Evolutionary conservation across 2,329 filamentous ascomycete genomes (phyloP), one percentile per base, ranked within the genome.

Genomic region (Thermoascus crustaceus): DNA sequence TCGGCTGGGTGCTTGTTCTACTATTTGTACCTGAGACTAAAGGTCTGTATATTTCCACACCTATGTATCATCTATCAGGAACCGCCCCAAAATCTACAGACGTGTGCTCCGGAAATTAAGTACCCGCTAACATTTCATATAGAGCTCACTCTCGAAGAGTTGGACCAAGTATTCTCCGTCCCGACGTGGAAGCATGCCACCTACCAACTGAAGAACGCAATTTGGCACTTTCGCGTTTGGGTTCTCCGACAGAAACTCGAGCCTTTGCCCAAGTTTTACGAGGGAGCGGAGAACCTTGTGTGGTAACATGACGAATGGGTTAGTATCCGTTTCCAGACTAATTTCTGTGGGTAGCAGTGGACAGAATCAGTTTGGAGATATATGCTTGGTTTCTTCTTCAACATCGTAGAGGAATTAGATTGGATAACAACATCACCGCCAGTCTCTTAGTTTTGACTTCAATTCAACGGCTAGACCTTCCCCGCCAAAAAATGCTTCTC

Each of bases 111-210:
- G n/a, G n/a, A n/a, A n/a, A n/a, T n/a, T n/a, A n/a, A n/a, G n/a
- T n/a, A n/a, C n/a, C 17, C 31, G 29, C 44, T 53, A 30, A 54
- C 25, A 9, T 10, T n/a, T 23, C 23, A 10, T 21, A 14, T 38
- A 58, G 57, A 51, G 32, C 50, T 64, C 7, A 67, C 63, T 2
- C 49, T 67, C 3, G 64, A 67, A 39, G 64, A 68, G 44, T 48
- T 72, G 24, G 69, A 73, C 34, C 66, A 73, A 42, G 68, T 75
- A 20, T 75, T 75, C 52, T 62, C 60, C 6, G 69, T 75, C 0
- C 62, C 71, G 0, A 72, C 67, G 2, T 51, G 57, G 18, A 59
- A 61, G 26, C 63, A 67, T 38, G 62, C 62, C 10, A 47, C 49
- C 3, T 65, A 63, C 30, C 60, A 64, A 41, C 33, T 64, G 6